Percentiles rank a stretch among this genome's conserved stretches.
These are phyloP conservation scores for Melaleuca quinquenervia DNA, from an alignment of 345 rosid genomes.

Conservation along the genomic window DNA sequence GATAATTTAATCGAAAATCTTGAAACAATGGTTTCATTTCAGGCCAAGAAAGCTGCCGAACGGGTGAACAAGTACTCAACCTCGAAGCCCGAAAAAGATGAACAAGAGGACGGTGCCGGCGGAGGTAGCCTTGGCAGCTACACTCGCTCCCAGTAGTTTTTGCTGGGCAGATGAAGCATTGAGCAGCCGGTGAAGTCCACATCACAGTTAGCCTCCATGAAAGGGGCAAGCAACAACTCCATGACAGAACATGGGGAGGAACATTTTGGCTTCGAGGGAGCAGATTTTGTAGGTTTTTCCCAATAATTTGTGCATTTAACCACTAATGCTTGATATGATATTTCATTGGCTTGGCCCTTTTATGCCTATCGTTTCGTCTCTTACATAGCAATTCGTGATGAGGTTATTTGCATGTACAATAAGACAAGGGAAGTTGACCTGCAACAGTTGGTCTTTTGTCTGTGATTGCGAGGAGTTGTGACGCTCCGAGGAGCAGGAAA, in stretches of 20 bases:
- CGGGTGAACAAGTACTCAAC: slow-evolving; percentile 2
- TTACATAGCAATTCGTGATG: background rate
- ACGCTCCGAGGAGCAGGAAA: too few species aligned
- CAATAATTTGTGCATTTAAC: background rate
- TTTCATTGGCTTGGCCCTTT: background rate
- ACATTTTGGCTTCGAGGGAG: background rate
- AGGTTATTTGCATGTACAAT: background rate
- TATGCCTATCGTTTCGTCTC: background rate
- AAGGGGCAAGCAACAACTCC: background rate
- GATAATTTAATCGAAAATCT: background rate
- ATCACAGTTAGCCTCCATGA: background rate
- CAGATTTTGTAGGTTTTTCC: background rate
- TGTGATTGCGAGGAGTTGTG: background rate
- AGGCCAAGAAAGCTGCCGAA: slow-evolving; percentile 4
- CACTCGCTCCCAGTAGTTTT: background rate
- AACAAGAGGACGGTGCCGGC: background rate
- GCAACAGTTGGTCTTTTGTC: background rate
- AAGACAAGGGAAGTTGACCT: background rate
- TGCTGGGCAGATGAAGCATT: background rate
- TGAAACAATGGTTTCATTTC: background rate
- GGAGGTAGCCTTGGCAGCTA: background rate
- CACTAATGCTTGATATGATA: background rate
- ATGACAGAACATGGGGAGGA: background rate
- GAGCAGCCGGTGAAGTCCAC: background rate
- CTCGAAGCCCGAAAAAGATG: background rate